A percentile compares a stretch with the other conserved stretches of the same genome.
Evolutionary conservation across 257 asterid species (phyloP).

Genomic region (Jaltomata sinuosa): DNA sequence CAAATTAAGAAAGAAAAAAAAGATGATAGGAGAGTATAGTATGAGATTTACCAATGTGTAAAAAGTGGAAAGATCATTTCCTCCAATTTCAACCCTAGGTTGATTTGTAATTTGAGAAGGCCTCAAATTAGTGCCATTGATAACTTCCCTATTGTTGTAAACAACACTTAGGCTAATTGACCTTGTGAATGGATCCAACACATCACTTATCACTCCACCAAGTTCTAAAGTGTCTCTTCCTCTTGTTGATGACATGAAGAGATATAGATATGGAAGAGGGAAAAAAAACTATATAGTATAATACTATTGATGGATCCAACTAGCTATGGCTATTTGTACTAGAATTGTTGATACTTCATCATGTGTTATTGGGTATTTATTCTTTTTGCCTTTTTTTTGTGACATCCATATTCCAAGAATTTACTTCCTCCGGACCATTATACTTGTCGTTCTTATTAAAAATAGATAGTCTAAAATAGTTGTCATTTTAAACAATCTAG

Average conservation of each 20-base stretch:
- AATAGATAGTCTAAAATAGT: no score
- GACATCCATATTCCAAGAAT: neutral
- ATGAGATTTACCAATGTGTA: conserved; percentile 40
- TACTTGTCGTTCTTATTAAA: no score
- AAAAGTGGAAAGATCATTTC: conserved; percentile 56
- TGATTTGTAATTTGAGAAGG: conserved; percentile 58
- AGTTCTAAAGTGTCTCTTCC: conserved; percentile 48
- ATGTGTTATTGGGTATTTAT: neutral
- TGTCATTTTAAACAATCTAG: no score
- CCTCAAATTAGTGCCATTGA: conserved; percentile 44
- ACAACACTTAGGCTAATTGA: conserved; percentile 31
- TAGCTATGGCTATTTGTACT: neutral
- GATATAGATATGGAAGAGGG: neutral
- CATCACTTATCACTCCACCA: conserved; percentile 62
- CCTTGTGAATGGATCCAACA: conserved; percentile 54
- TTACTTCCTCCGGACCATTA: no score
- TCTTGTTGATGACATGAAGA: conserved; percentile 26
- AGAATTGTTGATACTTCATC: neutral
- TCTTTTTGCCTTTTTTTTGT: neutral
- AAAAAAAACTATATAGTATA: neutral
- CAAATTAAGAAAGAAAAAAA: no score
- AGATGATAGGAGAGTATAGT: neutral
- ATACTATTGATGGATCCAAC: neutral
- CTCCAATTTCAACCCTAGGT: conserved; percentile 73
- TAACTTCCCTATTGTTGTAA: conserved; percentile 32